Conservation (phyloP, 257 asterid genomes). For the Parsonsia alboflavescens region DNA sequence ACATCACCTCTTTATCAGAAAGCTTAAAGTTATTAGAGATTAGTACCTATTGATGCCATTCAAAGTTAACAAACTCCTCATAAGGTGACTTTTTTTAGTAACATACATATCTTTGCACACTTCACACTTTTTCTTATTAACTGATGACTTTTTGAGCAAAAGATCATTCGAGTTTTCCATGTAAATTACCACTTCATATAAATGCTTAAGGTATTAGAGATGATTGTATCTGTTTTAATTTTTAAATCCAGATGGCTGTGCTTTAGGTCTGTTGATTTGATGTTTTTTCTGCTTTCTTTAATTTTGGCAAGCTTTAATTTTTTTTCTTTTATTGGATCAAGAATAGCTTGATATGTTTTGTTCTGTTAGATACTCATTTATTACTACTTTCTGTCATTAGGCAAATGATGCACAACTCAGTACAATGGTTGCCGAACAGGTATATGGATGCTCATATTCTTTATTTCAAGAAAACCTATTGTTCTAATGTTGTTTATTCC, state of each 20-base stretch:
- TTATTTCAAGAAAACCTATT: constrained; percentile 4
- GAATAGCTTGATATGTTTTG: constrained; percentile 2
- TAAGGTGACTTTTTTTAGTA: too few relatives aligned
- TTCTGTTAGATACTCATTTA: constrained; percentile 15
- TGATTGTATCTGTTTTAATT: not conserved
- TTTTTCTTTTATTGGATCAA: not conserved
- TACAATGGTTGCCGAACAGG: constrained; percentile 99
- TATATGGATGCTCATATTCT: constrained; percentile 16
- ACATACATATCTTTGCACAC: not conserved
- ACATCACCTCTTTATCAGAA: too few relatives aligned
- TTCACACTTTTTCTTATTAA: not conserved
- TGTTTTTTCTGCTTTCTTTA: not conserved
- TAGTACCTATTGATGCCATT: too few relatives aligned
- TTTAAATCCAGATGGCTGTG: not conserved
- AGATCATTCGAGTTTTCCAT: too few relatives aligned
- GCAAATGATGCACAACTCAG: constrained; percentile 99
- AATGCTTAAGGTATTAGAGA: too few relatives aligned
- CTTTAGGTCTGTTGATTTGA: not conserved
- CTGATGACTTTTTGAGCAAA: too few relatives aligned
- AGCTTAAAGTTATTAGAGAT: too few relatives aligned
- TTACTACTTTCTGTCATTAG: constrained; percentile 40
- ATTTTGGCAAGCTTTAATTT: not conserved
- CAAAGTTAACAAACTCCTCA: too few relatives aligned
- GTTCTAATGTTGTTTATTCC: not conserved
- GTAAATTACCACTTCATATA: too few relatives aligned